phyloP scores from a whole-genome alignment of 495 filamentous ascomycete species.

The Antarctomyces pellizariae region DNA sequence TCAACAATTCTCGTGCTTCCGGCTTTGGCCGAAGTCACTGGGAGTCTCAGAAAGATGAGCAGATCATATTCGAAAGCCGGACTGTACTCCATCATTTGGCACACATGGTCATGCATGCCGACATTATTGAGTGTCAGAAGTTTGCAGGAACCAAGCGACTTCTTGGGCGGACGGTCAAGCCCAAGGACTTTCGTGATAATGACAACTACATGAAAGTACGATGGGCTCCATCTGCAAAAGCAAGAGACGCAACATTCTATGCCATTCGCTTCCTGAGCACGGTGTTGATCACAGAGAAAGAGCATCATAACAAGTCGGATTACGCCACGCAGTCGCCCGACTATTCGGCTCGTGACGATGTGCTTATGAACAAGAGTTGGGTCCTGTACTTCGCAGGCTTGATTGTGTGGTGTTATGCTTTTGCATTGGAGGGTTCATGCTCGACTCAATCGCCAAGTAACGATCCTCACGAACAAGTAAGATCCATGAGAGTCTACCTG shows the following conservation, averaged over 20 bases:
- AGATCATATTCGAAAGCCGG: constrained; percentile 64
- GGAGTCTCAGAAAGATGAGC: constrained; percentile 34
- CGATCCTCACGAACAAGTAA: constrained; percentile 38
- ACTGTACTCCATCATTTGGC: constrained; percentile 82
- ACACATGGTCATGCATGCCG: constrained; percentile 96
- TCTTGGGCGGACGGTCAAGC: constrained; percentile 65
- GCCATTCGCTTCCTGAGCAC: constrained; percentile 68
- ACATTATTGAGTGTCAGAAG: constrained; percentile 93
- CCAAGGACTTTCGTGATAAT: constrained; percentile 56
- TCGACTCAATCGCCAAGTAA: constrained; percentile 22
- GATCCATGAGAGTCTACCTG: constrained; percentile 63
- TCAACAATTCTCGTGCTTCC: constrained; percentile 24
- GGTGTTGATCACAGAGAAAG: constrained; percentile 39
- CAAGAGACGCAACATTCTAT: constrained; percentile 83
- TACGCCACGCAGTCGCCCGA: constrained; percentile 14
- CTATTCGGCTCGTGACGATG: constrained; percentile 76
- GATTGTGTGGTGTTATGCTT: constrained; percentile 91
- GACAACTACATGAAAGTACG: constrained; percentile 65
- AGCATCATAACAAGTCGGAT: constrained; percentile 11
- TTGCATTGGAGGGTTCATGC: constrained; percentile 65
- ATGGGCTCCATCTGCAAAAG: constrained; percentile 84
- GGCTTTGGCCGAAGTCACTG: constrained; percentile 24
- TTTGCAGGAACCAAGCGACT: constrained; percentile 71
- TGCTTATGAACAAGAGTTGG: constrained; percentile 82
- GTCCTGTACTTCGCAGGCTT: constrained; percentile 86